Percentiles rank a stretch among this genome's conserved stretches.
Conservation (phyloP, 768 basidiomycete species). For the Boletus sensibilis region DNA sequence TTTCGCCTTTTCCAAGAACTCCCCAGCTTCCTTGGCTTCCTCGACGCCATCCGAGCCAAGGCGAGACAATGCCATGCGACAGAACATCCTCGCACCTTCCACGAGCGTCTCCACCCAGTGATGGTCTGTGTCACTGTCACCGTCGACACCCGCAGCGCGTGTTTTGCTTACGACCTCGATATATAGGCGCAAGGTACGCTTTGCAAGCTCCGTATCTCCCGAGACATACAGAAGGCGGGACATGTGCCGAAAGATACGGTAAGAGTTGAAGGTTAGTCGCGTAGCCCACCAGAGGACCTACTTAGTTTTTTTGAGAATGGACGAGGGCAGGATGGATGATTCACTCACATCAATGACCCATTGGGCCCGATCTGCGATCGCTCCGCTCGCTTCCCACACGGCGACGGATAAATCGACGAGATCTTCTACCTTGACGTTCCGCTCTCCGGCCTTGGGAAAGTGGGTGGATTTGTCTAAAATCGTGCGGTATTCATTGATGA, state of each 20-base stretch:
- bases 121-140: conserved; percentile 61
- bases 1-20: conserved; percentile 58
- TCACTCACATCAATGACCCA: conserved; percentile 79
- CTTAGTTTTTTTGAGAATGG: background rate
- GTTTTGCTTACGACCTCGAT: conserved; percentile 83
- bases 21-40: conserved; percentile 62
- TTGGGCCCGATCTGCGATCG: conserved; percentile 57
- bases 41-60: conserved; percentile 45
- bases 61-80: conserved; percentile 45
- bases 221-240: conserved; percentile 65
- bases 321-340: background rate
- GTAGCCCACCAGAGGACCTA: conserved; percentile 95
- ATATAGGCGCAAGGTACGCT: conserved; percentile 77
- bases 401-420: conserved; percentile 80
- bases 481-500: conserved; percentile 69
- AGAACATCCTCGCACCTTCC: conserved; percentile 77
- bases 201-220: conserved; percentile 61
- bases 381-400: conserved; percentile 76
- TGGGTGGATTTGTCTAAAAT: conserved; percentile 65
- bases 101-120: conserved; percentile 78
- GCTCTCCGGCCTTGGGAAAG: conserved; percentile 81
- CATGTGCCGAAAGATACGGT: conserved; percentile 82
- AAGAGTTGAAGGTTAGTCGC: conserved; percentile 90
- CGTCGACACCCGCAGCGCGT: conserved; percentile 48
- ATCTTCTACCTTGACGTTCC: conserved; percentile 76